Percentiles rank a stretch among this genome's conserved stretches.
Conservation (phyloP, 2,329 filamentous ascomycete genomes). For the Penicillium vulpinum region DNA sequence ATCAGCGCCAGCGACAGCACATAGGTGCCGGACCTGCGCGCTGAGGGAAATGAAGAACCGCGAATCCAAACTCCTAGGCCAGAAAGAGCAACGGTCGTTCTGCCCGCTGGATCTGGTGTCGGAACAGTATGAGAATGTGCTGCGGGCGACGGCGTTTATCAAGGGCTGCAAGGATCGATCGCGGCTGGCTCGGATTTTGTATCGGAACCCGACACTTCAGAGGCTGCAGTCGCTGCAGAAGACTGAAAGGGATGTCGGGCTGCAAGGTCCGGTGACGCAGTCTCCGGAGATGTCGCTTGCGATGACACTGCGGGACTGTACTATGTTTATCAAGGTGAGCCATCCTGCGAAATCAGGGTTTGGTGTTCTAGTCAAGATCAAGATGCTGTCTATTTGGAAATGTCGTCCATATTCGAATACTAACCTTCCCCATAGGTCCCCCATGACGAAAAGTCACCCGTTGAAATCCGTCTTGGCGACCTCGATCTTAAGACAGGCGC, state of each 20-base stretch:
- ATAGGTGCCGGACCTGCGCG: conserved; percentile 75
- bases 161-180: conserved; percentile 40
- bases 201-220: conserved; percentile 36
- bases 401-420: not conserved
- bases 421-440: conserved; percentile 32
- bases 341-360: not conserved
- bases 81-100: conserved; percentile 46
- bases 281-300: conserved; percentile 61
- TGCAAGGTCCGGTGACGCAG: conserved; percentile 37
- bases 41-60: conserved; percentile 51
- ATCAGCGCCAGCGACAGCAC: conserved; percentile 62
- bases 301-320: conserved; percentile 81
- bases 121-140: conserved; percentile 44
- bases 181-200: conserved; percentile 36
- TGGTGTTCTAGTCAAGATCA: not conserved
- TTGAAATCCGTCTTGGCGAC: conserved; percentile 65
- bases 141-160: conserved; percentile 43
- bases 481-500: conserved; percentile 72
- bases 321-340: conserved; percentile 66
- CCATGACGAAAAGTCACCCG: conserved; percentile 29
- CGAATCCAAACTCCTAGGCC: conserved; percentile 32
- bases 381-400: not conserved
- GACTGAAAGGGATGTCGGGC: conserved; percentile 35
- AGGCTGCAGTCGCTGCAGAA: conserved; percentile 39
- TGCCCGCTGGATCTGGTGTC: conserved; percentile 68